phyloP scores from a whole-genome alignment of 352 stramenopile genomes.

The Globisporangium emineosum region DNA sequence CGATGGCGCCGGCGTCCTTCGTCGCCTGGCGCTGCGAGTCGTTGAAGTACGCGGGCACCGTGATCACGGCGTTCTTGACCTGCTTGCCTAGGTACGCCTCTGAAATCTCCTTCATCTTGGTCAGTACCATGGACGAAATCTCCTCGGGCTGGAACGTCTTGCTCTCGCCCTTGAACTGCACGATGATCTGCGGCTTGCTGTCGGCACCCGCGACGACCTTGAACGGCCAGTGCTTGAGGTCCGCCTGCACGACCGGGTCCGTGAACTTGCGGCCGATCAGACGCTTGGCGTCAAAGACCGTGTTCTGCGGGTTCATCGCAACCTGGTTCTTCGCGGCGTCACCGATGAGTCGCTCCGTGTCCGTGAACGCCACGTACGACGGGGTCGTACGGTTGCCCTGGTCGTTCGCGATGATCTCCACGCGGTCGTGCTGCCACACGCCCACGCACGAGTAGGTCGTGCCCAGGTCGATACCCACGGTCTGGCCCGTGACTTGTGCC shows the following conservation, averaged over 20 bases:
- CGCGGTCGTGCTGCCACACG: slow-evolving; percentile 95
- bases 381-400: slow-evolving; percentile 95
- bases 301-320: background rate
- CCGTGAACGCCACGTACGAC: slow-evolving; percentile 82
- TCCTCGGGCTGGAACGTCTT: slow-evolving; percentile 83
- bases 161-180: slow-evolving; percentile 65
- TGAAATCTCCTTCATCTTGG: slow-evolving; percentile 65
- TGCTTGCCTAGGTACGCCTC: slow-evolving; percentile 64
- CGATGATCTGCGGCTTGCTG: slow-evolving; percentile 58
- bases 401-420: slow-evolving; percentile 94
- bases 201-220: background rate
- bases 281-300: background rate
- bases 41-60: slow-evolving; percentile 97
- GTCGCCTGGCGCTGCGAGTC: no score
- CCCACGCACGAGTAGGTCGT: slow-evolving; percentile 98
- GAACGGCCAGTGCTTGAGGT: background rate
- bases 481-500: slow-evolving; percentile 22
- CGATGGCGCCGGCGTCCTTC: slow-evolving; percentile 90
- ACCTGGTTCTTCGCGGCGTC: background rate
- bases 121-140: slow-evolving; percentile 74
- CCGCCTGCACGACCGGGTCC: background rate
- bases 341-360: background rate
- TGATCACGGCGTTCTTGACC: slow-evolving; percentile 85
- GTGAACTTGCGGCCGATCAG: background rate
- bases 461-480: slow-evolving; percentile 96